Percentiles rank a stretch among this genome's conserved stretches.
Conservation (phyloP, 2,329 filamentous ascomycete genomes). For the Alternaria sp. region DNA sequence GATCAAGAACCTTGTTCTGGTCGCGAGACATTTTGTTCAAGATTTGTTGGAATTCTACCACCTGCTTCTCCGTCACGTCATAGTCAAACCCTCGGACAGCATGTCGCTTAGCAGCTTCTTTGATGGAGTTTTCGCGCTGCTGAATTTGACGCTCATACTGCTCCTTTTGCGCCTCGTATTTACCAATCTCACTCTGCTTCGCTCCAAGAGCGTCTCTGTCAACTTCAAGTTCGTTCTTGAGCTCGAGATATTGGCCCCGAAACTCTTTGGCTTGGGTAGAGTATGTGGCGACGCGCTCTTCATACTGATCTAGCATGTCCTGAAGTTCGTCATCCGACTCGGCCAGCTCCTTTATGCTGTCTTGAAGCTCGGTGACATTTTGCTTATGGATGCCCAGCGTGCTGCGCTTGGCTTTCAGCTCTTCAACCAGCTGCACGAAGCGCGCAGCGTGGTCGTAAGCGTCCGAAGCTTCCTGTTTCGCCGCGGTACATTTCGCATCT, state of each 20-base stretch:
- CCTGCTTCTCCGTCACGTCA: slow-evolving; percentile 75
- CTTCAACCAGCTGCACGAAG: slow-evolving; percentile 76
- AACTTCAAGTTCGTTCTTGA: slow-evolving; percentile 62
- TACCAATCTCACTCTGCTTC: slow-evolving; percentile 73
- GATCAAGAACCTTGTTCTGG: slow-evolving; percentile 80
- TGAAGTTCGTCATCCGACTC: slow-evolving; percentile 82
- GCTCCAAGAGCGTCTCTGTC: slow-evolving; percentile 53
- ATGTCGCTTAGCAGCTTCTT: slow-evolving; percentile 77
- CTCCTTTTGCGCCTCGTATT: slow-evolving; percentile 83
- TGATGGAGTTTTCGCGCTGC: slow-evolving; percentile 76
- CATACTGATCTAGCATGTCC: slow-evolving; percentile 76
- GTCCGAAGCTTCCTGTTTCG: slow-evolving; percentile 63
- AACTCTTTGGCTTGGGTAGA: slow-evolving; percentile 69
- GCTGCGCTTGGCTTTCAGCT: slow-evolving; percentile 78
- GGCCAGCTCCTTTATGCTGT: slow-evolving; percentile 76
- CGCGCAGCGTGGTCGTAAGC: slow-evolving; percentile 77
- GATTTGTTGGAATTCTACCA: slow-evolving; percentile 78
- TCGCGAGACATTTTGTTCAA: slow-evolving; percentile 78
- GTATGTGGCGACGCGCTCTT: slow-evolving; percentile 74
- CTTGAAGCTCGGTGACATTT: slow-evolving; percentile 73
- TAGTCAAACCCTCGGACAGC: slow-evolving; percentile 86
- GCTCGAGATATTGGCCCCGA: slow-evolving; percentile 69
- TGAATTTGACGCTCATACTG: slow-evolving; percentile 83
- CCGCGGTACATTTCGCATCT: slow-evolving; percentile 44
- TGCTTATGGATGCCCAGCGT: slow-evolving; percentile 75